Percentiles rank a stretch among this genome's conserved stretches.
These are phyloP conservation scores for Brassica juncea DNA, from an alignment of 345 rosid species.

Conservation along the genomic window DNA sequence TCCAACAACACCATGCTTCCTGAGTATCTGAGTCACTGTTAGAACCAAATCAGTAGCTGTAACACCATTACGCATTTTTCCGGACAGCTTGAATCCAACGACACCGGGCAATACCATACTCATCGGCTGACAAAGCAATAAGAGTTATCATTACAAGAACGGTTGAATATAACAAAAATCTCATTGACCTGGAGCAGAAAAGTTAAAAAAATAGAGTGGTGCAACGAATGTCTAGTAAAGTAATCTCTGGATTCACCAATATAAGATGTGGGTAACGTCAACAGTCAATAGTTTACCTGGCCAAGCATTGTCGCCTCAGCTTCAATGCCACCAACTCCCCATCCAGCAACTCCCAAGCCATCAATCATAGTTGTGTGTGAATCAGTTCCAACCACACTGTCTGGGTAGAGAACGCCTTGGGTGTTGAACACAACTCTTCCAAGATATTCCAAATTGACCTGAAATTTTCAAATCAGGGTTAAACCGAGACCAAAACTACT, in stretches of 20 bases:
- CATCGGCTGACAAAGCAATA: constrained; percentile 65
- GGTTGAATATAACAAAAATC: neutral
- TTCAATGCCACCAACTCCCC: constrained; percentile 99
- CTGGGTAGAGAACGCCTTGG: constrained; percentile 78
- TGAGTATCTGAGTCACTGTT: constrained; percentile 90
- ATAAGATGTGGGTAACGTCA: neutral
- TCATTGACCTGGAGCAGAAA: neutral
- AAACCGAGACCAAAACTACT: neutral
- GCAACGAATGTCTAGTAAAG: neutral
- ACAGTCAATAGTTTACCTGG: constrained; percentile 56
- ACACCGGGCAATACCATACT: constrained; percentile 99
- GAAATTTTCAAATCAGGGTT: neutral
- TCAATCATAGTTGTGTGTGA: constrained; percentile 98
- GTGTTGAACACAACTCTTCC: constrained; percentile 91
- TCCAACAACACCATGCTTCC: constrained; percentile 97
- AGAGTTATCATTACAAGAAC: neutral
- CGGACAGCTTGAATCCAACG: constrained; percentile 80
- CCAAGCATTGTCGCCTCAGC: constrained; percentile 99
- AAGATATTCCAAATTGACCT: constrained; percentile 92
- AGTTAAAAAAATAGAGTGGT: neutral
- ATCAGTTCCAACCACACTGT: constrained; percentile 95
- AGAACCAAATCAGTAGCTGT: constrained; percentile 95
- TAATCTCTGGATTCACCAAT: neutral
- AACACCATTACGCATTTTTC: constrained; percentile 82
- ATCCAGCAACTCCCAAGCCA: constrained; percentile 96